Conservation (phyloP, 805 yeast genomes). For the Lachancea thermotolerans region DNA sequence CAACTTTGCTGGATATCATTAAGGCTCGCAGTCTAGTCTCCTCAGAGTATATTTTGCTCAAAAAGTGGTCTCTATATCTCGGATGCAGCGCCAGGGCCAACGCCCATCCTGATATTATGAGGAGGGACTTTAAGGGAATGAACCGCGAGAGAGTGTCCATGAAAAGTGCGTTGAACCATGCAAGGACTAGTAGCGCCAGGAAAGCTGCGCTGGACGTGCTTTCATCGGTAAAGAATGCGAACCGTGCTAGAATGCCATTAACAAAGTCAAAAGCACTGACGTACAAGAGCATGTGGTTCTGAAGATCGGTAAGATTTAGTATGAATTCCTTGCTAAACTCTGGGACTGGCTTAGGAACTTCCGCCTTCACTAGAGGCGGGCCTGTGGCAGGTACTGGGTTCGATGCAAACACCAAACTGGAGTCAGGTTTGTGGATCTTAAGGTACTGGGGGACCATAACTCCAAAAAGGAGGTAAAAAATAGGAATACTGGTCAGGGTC, state of each 20-base stretch:
- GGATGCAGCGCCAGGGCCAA: constrained; percentile 46
- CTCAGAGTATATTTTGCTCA: constrained; percentile 50
- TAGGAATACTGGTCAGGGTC: constrained; percentile 45
- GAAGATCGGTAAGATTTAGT: constrained; percentile 74
- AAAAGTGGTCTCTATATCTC: constrained; percentile 37
- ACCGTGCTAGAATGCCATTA: constrained; percentile 42
- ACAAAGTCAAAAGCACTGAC: constrained; percentile 55
- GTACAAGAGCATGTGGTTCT: constrained; percentile 68
- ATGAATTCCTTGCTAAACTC: constrained; percentile 74
- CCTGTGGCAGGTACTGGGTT: constrained; percentile 46
- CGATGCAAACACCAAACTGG: constrained; percentile 23
- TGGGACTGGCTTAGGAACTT: constrained; percentile 63
- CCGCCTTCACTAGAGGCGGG: constrained; percentile 43
- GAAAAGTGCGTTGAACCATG: constrained; percentile 27
- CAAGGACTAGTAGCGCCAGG: constrained; percentile 32
- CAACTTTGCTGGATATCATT: constrained; percentile 44
- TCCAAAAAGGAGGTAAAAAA: constrained; percentile 44
- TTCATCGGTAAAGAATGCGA: constrained; percentile 61
- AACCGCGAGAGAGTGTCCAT: constrained; percentile 23
- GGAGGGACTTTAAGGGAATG: constrained; percentile 34
- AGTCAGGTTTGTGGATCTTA: constrained; percentile 57
- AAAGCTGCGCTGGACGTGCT: constrained; percentile 48
- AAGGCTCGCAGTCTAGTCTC: constrained; percentile 52
- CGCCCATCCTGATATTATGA: constrained; percentile 46
- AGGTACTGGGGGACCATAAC: constrained; percentile 64